Evolutionary conservation across 805 yeast species (phyloP).

Genomic region (Candida ortonii): DNA sequence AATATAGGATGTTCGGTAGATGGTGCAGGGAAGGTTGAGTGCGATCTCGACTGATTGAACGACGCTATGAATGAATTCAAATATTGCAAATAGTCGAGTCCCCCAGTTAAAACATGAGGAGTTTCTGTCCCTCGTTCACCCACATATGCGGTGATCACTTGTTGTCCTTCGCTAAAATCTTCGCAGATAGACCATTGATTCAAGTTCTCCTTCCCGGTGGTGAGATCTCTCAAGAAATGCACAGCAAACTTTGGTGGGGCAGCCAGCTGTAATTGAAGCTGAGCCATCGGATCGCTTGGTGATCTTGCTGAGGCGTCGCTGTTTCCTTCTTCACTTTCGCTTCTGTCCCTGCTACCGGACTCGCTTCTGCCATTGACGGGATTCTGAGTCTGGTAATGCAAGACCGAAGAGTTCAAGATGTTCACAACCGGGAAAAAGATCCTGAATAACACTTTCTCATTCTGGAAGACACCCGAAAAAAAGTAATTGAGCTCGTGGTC

Average conservation of each 20-base stretch:
- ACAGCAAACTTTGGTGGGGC: slow-evolving; percentile 79
- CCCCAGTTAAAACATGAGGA: slow-evolving; percentile 70
- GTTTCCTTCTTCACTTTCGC: slow-evolving; percentile 25
- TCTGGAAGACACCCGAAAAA: slow-evolving; percentile 69
- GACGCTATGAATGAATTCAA: slow-evolving; percentile 33
- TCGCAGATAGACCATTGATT: slow-evolving; percentile 81
- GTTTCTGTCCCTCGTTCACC: slow-evolving; percentile 57
- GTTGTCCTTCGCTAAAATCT: slow-evolving; percentile 81
- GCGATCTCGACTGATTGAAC: slow-evolving; percentile 22
- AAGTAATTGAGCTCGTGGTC: slow-evolving; percentile 74
- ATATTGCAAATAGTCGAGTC: slow-evolving; percentile 32
- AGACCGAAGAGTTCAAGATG: slow-evolving; percentile 57
- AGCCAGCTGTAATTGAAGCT: slow-evolving; percentile 31
- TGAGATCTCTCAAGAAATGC: slow-evolving; percentile 56
- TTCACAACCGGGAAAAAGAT: slow-evolving; percentile 66
- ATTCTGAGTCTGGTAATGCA: slow-evolving; percentile 39
- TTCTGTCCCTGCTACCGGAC: slow-evolving; percentile 18
- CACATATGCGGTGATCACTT: slow-evolving; percentile 64
- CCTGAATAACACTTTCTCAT: slow-evolving; percentile 65
- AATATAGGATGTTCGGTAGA: slow-evolving; percentile 39
- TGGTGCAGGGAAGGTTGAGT: slow-evolving; percentile 36
- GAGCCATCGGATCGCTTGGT: slow-evolving; percentile 42
- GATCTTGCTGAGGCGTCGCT: slow-evolving; percentile 34
- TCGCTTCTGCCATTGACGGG: slow-evolving; percentile 20
- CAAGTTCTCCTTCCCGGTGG: slow-evolving; percentile 41